phyloP scores from a whole-genome alignment of 257 asterid genomes.

The Penstemon newberryi region DNA sequence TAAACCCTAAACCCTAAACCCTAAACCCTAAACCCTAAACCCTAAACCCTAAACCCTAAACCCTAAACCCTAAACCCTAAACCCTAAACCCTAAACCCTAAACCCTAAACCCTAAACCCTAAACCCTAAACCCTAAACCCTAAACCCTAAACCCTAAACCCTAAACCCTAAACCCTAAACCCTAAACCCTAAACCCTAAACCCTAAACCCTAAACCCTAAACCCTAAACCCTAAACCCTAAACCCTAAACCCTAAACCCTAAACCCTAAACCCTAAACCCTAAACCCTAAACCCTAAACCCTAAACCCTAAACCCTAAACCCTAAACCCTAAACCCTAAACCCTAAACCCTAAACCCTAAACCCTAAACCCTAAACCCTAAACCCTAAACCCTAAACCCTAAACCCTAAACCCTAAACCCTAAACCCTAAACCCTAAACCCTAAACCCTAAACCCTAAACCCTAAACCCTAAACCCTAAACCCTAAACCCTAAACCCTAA shows the following conservation, averaged over 20 bases:
- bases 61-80: no score
- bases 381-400: conserved; percentile 28
- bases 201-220: conserved; percentile 30
- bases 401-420: conserved; percentile 33
- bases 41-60: no score
- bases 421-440: conserved; percentile 27
- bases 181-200: conserved; percentile 28
- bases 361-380: conserved; percentile 29
- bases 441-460: conserved; percentile 22
- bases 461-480: conserved; percentile 20
- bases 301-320: conserved; percentile 33
- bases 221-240: conserved; percentile 31
- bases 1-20: no score
- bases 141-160: conserved; percentile 22
- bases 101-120: no score
- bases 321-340: conserved; percentile 20
- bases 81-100: no score
- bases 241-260: conserved; percentile 36
- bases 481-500: conserved; percentile 23
- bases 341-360: conserved; percentile 29
- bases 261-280: conserved; percentile 33
- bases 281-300: conserved; percentile 14
- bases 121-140: no score
- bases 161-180: not conserved
- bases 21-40: no score